Percentiles rank a stretch among this genome's conserved stretches.
Evolutionary conservation across 2,329 filamentous ascomycete genomes (phyloP).

Genomic region (Ophiosphaerella narmari): DNA sequence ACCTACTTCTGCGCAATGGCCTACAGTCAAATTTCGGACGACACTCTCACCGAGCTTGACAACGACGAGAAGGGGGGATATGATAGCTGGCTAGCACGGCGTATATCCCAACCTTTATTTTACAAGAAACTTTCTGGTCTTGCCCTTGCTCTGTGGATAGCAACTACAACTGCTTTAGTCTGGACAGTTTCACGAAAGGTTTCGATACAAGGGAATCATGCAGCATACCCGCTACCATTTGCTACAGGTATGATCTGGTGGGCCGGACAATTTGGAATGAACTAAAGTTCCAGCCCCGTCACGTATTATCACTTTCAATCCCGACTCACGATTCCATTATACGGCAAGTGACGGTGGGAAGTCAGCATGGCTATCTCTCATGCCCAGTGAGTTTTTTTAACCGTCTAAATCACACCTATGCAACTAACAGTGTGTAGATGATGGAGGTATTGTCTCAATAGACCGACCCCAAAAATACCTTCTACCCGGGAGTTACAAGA

Average conservation of each 20-base stretch:
- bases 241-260: not conserved
- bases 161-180: constrained; percentile 1
- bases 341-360: constrained; percentile 1
- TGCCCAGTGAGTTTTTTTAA: constrained; percentile 3
- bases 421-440: constrained; percentile 1
- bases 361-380: constrained; percentile 3
- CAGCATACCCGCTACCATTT: constrained; percentile 2
- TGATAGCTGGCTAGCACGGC: not conserved
- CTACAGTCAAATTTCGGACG: too few relatives aligned
- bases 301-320: constrained; percentile 1
- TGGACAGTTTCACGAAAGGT: not conserved
- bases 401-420: not conserved
- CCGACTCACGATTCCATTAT: constrained; percentile 5
- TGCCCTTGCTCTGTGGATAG: constrained; percentile 1
- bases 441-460: constrained; percentile 5
- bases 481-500: constrained; percentile 7
- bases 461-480: constrained; percentile 3
- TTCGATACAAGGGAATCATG: not conserved
- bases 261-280: not conserved
- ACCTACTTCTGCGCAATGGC: too few relatives aligned
- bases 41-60: not conserved
- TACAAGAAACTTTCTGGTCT: constrained; percentile 2
- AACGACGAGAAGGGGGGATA: not conserved
- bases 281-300: constrained; percentile 4
- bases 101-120: not conserved